Percentiles rank a stretch among this genome's conserved stretches.
phyloP scores from a whole-genome alignment of 1,284 basidiomycete genomes.

The Rugosomyces carneus region DNA sequence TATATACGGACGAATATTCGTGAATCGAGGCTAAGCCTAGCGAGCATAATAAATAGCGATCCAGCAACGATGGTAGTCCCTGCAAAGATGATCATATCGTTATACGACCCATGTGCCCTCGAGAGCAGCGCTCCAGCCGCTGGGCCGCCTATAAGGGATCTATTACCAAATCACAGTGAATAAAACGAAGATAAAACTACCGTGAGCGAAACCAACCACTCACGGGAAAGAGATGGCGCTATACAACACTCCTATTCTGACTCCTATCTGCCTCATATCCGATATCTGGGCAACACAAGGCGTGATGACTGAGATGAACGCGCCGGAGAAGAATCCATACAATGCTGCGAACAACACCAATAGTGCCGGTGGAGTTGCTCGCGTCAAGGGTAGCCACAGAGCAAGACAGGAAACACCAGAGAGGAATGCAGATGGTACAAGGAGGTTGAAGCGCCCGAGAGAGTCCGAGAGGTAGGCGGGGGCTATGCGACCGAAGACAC shows the following conservation, averaged over 20 bases:
- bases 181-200: background rate
- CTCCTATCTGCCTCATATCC: conserved; percentile 48
- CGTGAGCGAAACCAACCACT: conserved; percentile 25
- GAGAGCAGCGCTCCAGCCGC: conserved; percentile 50
- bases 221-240: conserved; percentile 59
- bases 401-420: conserved; percentile 51
- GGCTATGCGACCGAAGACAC: conserved; percentile 53
- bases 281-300: conserved; percentile 62
- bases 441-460: conserved; percentile 57
- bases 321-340: conserved; percentile 54
- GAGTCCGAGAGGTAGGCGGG: conserved; percentile 58
- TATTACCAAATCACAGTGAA: conserved; percentile 21
- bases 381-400: conserved; percentile 46
- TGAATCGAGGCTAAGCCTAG: conserved; percentile 40
- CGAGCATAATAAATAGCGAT: conserved; percentile 45
- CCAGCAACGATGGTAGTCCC: conserved; percentile 52
- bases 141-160: conserved; percentile 55
- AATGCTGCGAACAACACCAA: conserved; percentile 47
- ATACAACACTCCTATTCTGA: conserved; percentile 55
- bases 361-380: conserved; percentile 33
- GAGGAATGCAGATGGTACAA: conserved; percentile 53
- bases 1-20: conserved; percentile 38
- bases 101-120: conserved; percentile 39
- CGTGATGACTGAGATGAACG: conserved; percentile 55
- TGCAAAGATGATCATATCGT: conserved; percentile 49